These are phyloP conservation scores for Metroxylon sagu DNA, from an alignment of 176 grass and related monocot species.

Conservation along the genomic window DNA sequence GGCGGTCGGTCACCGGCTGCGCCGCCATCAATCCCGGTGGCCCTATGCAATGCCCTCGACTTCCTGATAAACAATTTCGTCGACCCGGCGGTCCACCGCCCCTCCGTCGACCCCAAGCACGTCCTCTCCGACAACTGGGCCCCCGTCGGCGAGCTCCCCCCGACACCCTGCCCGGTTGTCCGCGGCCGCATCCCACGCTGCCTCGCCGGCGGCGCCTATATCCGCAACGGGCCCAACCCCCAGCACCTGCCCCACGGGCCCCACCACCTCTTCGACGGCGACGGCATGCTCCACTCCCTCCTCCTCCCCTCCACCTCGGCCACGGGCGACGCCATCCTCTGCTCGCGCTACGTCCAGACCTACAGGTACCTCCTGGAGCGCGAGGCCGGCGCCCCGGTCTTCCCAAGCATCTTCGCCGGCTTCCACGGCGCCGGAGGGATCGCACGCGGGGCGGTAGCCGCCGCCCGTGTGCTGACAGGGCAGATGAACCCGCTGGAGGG, in stretches of 20 bases:
- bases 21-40: slow-evolving; percentile 30
- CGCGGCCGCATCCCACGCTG: slow-evolving; percentile 69
- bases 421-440: slow-evolving; percentile 70
- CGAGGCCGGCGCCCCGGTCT: slow-evolving; percentile 47
- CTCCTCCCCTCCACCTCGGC: slow-evolving; percentile 36
- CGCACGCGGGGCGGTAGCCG: slow-evolving; percentile 53
- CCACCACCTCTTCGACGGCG: slow-evolving; percentile 89
- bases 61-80: slow-evolving; percentile 83
- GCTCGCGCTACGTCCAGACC: slow-evolving; percentile 88
- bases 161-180: slow-evolving; percentile 52
- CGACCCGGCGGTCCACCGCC: slow-evolving; percentile 61
- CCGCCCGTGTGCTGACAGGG: slow-evolving; percentile 70
- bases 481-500: slow-evolving; percentile 73
- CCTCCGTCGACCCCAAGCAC: slow-evolving; percentile 66
- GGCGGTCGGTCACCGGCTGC: background rate
- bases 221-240: slow-evolving; percentile 93
- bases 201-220: slow-evolving; percentile 81
- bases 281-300: slow-evolving; percentile 93
- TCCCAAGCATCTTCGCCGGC: slow-evolving; percentile 66
- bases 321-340: slow-evolving; percentile 27
- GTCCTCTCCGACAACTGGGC: slow-evolving; percentile 69
- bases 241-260: slow-evolving; percentile 73
- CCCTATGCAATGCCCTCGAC: slow-evolving; percentile 77
- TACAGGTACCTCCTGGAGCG: slow-evolving; percentile 88
- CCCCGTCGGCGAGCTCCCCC: slow-evolving; percentile 81